Base-by-base conservation (phyloP, 345 rosid genomes). In the Eucalyptus cladocalyx region DNA sequence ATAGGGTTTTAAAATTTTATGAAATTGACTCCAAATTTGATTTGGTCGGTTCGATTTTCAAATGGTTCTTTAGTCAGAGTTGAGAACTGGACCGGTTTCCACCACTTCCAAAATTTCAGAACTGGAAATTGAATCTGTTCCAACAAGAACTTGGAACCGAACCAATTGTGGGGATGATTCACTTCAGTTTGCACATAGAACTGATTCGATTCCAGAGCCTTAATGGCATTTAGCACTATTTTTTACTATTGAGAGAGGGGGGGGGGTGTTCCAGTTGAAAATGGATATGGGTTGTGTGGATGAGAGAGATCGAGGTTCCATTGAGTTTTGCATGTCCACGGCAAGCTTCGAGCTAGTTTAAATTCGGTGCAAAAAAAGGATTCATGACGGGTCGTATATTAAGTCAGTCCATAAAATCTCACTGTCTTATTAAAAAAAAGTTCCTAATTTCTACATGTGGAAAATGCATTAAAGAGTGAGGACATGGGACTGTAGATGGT, bases 21-120 rank as follows among this genome's bases (percentile, higher is more conserved):
- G 30, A 56, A 56, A 56, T 56, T 24, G 14, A 3, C 13, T 56
- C 30, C 62, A 24, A 10, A 56, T 56, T 10, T 1, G 9, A 24
- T 56, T 56, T 11, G 62, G 12, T 56, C 62, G 1, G 6, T 56
- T 11, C 3, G 30, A 56, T 56, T 56, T 5, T 24, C 6, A 24
- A 56, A 30, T 56, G 30, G 13, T 56, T 56, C 62, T 56, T 56
- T 2, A 24, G 12, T 56, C 3, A 56, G 1, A 56, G 30, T 24
- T 23, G 30, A 24, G 14, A 56, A 24, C 1, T 2, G 1, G 3
- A 56, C 13, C 0, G 0, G 9, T 56, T 56, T 28, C 62, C 30
- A 56, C 30, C 62, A 56, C 62, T 56, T 56, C 30, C 13, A 56
- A 56, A 24, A 56, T 56, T 56, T 56, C 6, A 24, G 62, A 56